Conservation (phyloP, 257 asterid species). For the Plantago major region DNA sequence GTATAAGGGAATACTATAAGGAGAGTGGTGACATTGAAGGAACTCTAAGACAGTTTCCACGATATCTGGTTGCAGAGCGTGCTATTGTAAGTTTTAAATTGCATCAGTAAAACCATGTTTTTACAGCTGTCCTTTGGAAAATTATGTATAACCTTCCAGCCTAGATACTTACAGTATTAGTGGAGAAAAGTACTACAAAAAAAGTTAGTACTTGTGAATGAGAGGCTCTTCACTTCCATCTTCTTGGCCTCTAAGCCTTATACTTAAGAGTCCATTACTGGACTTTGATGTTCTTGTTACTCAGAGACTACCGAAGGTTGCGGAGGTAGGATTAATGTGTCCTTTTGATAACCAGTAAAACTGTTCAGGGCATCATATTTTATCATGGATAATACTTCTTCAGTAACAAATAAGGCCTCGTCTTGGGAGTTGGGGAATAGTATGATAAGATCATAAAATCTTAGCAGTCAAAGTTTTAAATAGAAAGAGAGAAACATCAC, state of each 20-base stretch:
- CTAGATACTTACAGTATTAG: background rate
- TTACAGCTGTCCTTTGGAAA: constrained; percentile 7
- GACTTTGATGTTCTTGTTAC: no score
- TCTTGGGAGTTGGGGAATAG: background rate
- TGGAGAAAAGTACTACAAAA: constrained; percentile 1
- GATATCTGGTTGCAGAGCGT: constrained; percentile 83
- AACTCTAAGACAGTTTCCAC: constrained; percentile 83
- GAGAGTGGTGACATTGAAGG: constrained; percentile 81
- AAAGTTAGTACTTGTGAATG: background rate
- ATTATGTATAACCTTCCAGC: constrained; percentile 5
- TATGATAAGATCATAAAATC: background rate
- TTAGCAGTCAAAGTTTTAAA: background rate
- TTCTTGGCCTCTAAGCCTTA: no score
- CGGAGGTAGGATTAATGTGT: no score
- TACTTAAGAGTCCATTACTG: no score
- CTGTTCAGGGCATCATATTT: background rate
- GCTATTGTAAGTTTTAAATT: constrained; percentile 59
- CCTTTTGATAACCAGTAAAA: background rate
- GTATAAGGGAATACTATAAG: constrained; percentile 68
- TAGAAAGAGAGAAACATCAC: constrained; percentile 2
- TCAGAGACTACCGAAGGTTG: no score
- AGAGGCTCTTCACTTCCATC: no score
- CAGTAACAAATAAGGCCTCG: background rate
- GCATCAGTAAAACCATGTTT: constrained; percentile 4
- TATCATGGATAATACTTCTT: background rate